These are phyloP conservation scores for Pittosporum tobira DNA, from an alignment of 129 eudicot species.

Conservation along the genomic window DNA sequence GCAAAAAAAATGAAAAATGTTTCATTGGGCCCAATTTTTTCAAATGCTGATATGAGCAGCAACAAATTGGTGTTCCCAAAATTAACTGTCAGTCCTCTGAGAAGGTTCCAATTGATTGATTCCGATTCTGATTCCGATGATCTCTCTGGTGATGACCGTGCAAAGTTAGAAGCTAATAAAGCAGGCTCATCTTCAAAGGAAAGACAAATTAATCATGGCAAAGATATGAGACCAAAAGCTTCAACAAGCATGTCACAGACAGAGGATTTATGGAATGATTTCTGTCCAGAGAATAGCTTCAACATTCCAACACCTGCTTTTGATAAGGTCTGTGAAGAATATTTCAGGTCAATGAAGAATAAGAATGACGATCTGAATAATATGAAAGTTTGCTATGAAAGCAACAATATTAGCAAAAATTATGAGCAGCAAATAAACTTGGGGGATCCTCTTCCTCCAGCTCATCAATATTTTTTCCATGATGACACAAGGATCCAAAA, in stretches of 20 bases:
- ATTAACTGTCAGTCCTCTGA: conserved; percentile 59
- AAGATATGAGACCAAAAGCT: conserved; percentile 9
- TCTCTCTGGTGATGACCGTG: conserved; percentile 19
- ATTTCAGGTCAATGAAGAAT: conserved; percentile 40
- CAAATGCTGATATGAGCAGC: conserved; percentile 27
- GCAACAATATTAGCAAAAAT: conserved; percentile 11
- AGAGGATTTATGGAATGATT: conserved; percentile 71
- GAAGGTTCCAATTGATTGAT: conserved; percentile 83
- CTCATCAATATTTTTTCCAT: conserved; percentile 60
- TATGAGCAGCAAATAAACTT: conserved; percentile 18
- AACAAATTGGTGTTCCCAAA: conserved; percentile 31
- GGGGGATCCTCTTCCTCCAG: conserved; percentile 46
- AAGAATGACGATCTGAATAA: conserved; percentile 17
- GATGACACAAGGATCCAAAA: conserved; percentile 58
- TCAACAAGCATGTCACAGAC: conserved; percentile 16
- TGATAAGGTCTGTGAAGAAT: conserved; percentile 74
- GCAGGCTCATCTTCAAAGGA: conserved; percentile 21
- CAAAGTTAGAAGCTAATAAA: conserved; percentile 12
- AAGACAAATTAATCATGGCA: conserved; percentile 8
- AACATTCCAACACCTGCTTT: conserved; percentile 70
- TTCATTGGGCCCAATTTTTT: conserved; percentile 28
- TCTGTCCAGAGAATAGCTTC: conserved; percentile 33
- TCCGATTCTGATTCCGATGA: conserved; percentile 69
- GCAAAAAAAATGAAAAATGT: conserved; percentile 32
- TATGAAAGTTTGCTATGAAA: conserved; percentile 10